Base-by-base conservation (phyloP, 257 asterid genomes). In the Fraxinus americana region DNA sequence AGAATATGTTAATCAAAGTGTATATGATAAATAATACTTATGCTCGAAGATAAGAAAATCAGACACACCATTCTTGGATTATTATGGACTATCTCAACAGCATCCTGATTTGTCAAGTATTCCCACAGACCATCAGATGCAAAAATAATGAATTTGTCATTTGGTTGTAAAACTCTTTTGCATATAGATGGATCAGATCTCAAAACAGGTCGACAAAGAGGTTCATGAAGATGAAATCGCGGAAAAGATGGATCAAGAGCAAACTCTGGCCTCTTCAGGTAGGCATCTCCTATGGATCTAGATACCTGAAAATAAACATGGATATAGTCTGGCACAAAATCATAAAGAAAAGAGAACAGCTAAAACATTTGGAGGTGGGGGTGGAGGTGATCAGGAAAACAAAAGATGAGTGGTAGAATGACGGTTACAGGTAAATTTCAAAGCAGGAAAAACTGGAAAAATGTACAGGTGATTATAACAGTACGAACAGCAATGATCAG, bases 61-160 rank as follows among this genome's bases (percentile, higher is more conserved):
- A 17, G 43, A 75, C 87, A 7, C 73, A 91, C 98, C 87, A 10
- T 75, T 83, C 94, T 89, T 3, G 98, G 96, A 86, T 85, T 82
- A 52, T 82, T 88, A 73, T 92, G 87, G 67, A 93, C 97, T 30
- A 93, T 88, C 82, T 92, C 91, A 8, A 87, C 97, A 14, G 92
- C 94, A 83, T 92, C 87, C 71, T 94, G 92, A 82, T 89, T 92
- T 1, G 92, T 75, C 83, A 94, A 79, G 83, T 82, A 86, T 61
- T 94, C 92, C 98, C 98, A 94, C 67, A 92, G 97, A 70, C 98
- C 98, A 83, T 86, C 97, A 10, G 98, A 94, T 61, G 97, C 98
- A 74, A 94, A 90, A 43, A 90, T 92, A 74, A 94, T 9, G 76
- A 94, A 94, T 70, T 86, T 94, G 78, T 94, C 96, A 21, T 29